These are phyloP conservation scores for Fusarium phyllophilum DNA, from an alignment of 2,329 filamentous ascomycete species.

Conservation along the genomic window DNA sequence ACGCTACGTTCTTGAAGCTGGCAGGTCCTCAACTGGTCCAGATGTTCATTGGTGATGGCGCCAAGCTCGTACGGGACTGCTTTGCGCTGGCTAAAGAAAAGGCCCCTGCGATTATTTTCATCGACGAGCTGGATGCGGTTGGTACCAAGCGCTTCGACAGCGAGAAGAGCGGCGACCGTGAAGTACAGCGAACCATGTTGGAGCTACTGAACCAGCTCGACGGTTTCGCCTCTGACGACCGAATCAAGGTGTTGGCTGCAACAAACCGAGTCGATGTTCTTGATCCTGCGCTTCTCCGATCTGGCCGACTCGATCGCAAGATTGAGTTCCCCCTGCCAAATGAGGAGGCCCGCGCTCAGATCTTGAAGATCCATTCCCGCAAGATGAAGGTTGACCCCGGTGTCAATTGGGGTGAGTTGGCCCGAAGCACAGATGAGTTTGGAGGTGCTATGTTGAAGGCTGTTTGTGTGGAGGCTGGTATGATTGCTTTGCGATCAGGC, in stretches of 20 bases:
- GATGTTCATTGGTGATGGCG: conserved; percentile 99
- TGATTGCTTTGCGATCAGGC: conserved; percentile 95
- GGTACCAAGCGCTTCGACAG: conserved; percentile 99
- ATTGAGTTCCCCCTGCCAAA: conserved; percentile 99
- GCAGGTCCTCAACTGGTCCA: conserved; percentile 97
- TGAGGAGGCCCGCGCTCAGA: conserved; percentile 96
- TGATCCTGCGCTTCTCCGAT: conserved; percentile 89
- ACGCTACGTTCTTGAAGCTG: conserved; percentile 98
- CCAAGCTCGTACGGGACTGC: conserved; percentile 96
- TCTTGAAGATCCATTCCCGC: conserved; percentile 94
- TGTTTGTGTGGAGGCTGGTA: conserved; percentile 97
- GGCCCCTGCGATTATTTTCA: conserved; percentile 98
- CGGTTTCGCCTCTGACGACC: conserved; percentile 95
- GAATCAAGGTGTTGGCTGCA: conserved; percentile 94
- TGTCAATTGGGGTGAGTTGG: conserved; percentile 96
- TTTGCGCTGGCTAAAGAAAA: conserved; percentile 99
- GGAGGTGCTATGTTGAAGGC: conserved; percentile 98
- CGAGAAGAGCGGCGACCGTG: conserved; percentile 96
- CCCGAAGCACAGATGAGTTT: conserved; percentile 97
- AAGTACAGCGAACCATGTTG: conserved; percentile 98
- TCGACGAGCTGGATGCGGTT: conserved; percentile 97
- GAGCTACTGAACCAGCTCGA: conserved; percentile 98
- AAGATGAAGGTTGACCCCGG: conserved; percentile 97
- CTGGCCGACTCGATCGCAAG: conserved; percentile 92
- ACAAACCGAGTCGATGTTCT: conserved; percentile 96